Evolutionary conservation across 257 asterid species (phyloP).

Genomic region (Rubia yunnanensis): DNA sequence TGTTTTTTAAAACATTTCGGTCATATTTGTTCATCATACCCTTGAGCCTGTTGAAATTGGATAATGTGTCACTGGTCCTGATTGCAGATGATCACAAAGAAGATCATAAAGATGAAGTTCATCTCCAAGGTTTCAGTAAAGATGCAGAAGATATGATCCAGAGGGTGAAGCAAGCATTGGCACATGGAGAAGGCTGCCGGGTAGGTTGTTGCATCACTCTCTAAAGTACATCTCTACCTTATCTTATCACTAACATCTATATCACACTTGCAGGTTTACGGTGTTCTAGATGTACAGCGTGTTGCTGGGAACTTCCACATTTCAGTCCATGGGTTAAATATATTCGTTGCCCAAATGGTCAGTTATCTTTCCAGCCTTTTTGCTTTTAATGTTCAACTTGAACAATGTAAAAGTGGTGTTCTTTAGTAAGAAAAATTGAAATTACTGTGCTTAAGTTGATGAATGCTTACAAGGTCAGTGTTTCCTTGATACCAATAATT

Average conservation of each 20-base stretch:
- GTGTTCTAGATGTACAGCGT: constrained; percentile 93
- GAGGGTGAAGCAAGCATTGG: constrained; percentile 84
- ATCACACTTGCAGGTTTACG: constrained; percentile 63
- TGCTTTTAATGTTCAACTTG: neutral
- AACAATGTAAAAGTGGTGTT: neutral
- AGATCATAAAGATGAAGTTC: constrained; percentile 55
- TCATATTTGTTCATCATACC: neutral
- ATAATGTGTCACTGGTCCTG: neutral
- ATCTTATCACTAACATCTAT: constrained; percentile 6
- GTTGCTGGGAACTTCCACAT: constrained; percentile 99
- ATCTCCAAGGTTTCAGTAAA: constrained; percentile 63
- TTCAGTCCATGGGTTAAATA: constrained; percentile 89
- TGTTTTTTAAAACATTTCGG: neutral
- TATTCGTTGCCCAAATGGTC: constrained; percentile 93
- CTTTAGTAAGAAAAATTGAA: no score
- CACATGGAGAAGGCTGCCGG: constrained; percentile 89
- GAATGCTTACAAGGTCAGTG: neutral
- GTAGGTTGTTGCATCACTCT: constrained; percentile 31
- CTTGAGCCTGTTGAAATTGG: neutral
- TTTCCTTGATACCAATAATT: neutral
- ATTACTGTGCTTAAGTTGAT: neutral
- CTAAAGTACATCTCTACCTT: constrained; percentile 8
- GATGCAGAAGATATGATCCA: constrained; percentile 72
- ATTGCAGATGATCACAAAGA: constrained; percentile 69
- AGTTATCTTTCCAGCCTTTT: neutral